Conservation (phyloP, 2,329 filamentous ascomycete genomes). For the Pyrenophora seminiperda region DNA sequence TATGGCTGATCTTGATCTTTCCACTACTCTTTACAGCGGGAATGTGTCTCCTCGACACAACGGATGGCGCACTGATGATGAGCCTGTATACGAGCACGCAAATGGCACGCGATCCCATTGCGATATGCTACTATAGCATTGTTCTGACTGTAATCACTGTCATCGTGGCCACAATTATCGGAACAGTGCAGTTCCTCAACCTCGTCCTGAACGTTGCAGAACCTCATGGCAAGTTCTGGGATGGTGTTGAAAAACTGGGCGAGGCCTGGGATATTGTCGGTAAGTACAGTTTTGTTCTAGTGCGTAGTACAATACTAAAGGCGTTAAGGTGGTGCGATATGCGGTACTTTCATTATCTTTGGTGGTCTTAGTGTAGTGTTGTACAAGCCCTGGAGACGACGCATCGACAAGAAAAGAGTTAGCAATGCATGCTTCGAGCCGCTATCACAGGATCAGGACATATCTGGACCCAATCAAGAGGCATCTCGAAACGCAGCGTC, state of each 20-base stretch:
- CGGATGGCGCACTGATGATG: slow-evolving; percentile 94
- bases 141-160: slow-evolving; percentile 85
- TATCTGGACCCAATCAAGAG: slow-evolving; percentile 12
- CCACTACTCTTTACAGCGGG: slow-evolving; percentile 89
- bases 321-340: slow-evolving; percentile 69
- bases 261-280: slow-evolving; percentile 47
- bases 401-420: slow-evolving; percentile 54
- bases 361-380: slow-evolving; percentile 73
- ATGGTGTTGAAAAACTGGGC: slow-evolving; percentile 69
- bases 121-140: slow-evolving; percentile 91
- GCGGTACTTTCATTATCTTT: slow-evolving; percentile 79
- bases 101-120: slow-evolving; percentile 80
- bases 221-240: slow-evolving; percentile 82
- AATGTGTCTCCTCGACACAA: slow-evolving; percentile 94
- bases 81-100: slow-evolving; percentile 82
- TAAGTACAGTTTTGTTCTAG: slow-evolving; percentile 47
- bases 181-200: slow-evolving; percentile 80
- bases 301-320: slow-evolving; percentile 3
- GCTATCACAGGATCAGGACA: slow-evolving; percentile 21
- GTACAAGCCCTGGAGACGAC: slow-evolving; percentile 79
- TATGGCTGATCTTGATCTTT: slow-evolving; percentile 94
- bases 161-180: slow-evolving; percentile 82
- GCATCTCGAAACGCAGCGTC: not conserved
- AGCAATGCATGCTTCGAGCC: slow-evolving; percentile 38
- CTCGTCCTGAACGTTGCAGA: slow-evolving; percentile 77